Conservation (phyloP, 225 moss, liverwort and hornwort genomes). For the Physcomitrellopsis africana region DNA sequence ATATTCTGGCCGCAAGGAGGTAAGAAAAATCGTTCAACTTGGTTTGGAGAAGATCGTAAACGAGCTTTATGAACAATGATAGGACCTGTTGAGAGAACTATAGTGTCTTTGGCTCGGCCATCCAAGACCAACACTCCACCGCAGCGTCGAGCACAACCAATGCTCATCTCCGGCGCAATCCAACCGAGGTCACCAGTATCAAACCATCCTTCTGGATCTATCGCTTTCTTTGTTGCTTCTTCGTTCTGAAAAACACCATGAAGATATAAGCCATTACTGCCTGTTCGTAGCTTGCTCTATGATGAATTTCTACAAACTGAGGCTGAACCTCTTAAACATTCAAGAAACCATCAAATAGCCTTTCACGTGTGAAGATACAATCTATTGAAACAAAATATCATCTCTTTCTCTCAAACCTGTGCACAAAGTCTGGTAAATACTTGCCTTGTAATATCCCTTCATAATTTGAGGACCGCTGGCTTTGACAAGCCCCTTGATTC, state of each 20-base stretch:
- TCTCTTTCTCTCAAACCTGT: neutral
- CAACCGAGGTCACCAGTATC: conserved; percentile 95
- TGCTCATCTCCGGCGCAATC: conserved; percentile 62
- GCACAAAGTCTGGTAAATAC: neutral
- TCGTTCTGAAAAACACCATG: conserved; percentile 57
- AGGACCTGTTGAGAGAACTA: conserved; percentile 79
- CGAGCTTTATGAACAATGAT: conserved; percentile 9
- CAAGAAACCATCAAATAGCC: neutral
- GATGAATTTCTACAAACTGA: neutral
- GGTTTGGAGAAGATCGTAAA: neutral
- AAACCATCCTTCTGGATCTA: conserved; percentile 81
- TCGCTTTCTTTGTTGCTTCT: conserved; percentile 65
- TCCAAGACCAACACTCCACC: conserved; percentile 80
- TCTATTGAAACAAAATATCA: neutral
- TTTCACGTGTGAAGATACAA: conserved; percentile 5
- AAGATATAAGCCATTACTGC: neutral
- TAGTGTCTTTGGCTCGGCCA: conserved; percentile 95
- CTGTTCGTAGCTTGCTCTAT: no score
- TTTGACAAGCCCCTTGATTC: conserved; percentile 82
- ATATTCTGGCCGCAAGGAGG: neutral
- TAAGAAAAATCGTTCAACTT: neutral
- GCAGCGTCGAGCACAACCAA: conserved; percentile 61
- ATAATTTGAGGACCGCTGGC: conserved; percentile 87
- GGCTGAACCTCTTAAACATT: neutral
- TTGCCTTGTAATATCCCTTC: conserved; percentile 97